These are phyloP conservation scores for Thozetella sp. DNA, from an alignment of 495 filamentous ascomycete species.

Conservation along the genomic window DNA sequence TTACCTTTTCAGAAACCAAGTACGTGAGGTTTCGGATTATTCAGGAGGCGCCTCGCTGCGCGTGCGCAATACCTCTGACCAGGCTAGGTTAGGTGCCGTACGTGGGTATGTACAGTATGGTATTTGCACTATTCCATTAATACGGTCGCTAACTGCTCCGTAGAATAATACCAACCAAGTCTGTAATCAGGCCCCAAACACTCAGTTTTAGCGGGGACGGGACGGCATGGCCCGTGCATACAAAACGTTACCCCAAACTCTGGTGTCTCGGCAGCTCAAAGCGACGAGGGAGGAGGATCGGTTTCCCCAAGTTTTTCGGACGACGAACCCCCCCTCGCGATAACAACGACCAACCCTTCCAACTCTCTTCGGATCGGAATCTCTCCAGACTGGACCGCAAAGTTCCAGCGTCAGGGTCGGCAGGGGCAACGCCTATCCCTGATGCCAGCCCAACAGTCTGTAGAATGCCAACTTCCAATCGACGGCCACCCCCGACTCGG, in stretches of 20 bases:
- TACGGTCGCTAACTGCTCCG: too few relatives aligned
- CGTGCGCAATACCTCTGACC: too few relatives aligned
- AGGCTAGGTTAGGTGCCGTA: too few relatives aligned
- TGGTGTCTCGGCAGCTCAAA: conserved; percentile 1
- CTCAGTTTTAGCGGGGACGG: not conserved
- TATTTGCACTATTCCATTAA: too few relatives aligned
- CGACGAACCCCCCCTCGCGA: not conserved
- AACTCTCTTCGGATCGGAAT: not conserved
- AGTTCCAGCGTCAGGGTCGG: not conserved
- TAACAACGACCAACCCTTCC: not conserved
- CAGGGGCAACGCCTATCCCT: conserved; percentile 1
- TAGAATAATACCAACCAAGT: too few relatives aligned
- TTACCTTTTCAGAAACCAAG: too few relatives aligned
- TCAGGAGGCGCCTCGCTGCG: too few relatives aligned
- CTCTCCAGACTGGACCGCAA: not conserved
- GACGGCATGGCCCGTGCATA: conserved; percentile 1
- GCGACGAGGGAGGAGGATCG: not conserved
- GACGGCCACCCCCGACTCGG: conserved; percentile 4
- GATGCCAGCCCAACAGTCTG: conserved; percentile 12
- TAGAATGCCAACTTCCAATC: conserved; percentile 18
- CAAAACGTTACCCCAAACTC: not conserved
- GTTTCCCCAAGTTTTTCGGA: not conserved
- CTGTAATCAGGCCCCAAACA: too few relatives aligned
- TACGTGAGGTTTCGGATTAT: too few relatives aligned
- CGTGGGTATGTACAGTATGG: too few relatives aligned